These are phyloP conservation scores for Exophiala spinifera DNA, from an alignment of 2,329 filamentous ascomycete genomes.

Conservation along the genomic window DNA sequence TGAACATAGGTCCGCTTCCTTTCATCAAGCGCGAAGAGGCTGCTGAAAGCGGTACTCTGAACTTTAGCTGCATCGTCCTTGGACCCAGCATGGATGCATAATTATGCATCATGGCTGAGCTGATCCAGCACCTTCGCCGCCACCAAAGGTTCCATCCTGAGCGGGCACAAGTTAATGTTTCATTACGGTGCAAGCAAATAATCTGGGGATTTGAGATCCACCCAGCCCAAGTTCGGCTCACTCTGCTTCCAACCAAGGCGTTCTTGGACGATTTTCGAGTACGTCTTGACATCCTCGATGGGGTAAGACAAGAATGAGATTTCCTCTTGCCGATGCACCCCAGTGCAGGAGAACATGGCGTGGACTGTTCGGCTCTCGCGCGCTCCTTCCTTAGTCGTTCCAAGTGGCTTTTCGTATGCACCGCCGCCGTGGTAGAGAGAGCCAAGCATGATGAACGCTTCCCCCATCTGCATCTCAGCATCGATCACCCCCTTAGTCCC, in stretches of 20 bases:
- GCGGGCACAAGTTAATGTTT: not conserved
- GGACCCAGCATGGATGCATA: slow-evolving; percentile 17
- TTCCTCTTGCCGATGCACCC: slow-evolving; percentile 39
- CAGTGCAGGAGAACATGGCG: slow-evolving; percentile 42
- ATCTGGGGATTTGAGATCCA: slow-evolving; percentile 40
- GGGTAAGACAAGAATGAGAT: slow-evolving; percentile 38
- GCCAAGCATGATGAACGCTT: slow-evolving; percentile 41
- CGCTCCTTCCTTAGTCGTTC: slow-evolving; percentile 21
- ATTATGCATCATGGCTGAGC: too few species aligned
- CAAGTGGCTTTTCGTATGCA: slow-evolving; percentile 31
- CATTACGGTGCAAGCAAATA: slow-evolving; percentile 27
- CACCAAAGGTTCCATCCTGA: not conserved
- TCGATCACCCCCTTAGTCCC: slow-evolving; percentile 31
- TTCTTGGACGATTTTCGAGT: slow-evolving; percentile 38
- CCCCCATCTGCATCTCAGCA: slow-evolving; percentile 36
- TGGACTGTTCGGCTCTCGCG: slow-evolving; percentile 35
- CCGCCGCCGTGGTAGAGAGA: slow-evolving; percentile 41
- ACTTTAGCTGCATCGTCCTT: slow-evolving; percentile 27
- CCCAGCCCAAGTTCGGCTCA: slow-evolving; percentile 42
- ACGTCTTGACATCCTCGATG: slow-evolving; percentile 40
- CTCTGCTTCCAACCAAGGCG: slow-evolving; percentile 41
- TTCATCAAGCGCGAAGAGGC: slow-evolving; percentile 29
- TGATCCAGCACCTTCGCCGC: too few species aligned
- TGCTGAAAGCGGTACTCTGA: slow-evolving; percentile 15
- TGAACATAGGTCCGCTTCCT: slow-evolving; percentile 31